Evolutionary conservation across 176 grass and related monocot genomes (phyloP), one percentile per base, ranked within the genome.

Genomic region (Oryza australiensis): DNA sequence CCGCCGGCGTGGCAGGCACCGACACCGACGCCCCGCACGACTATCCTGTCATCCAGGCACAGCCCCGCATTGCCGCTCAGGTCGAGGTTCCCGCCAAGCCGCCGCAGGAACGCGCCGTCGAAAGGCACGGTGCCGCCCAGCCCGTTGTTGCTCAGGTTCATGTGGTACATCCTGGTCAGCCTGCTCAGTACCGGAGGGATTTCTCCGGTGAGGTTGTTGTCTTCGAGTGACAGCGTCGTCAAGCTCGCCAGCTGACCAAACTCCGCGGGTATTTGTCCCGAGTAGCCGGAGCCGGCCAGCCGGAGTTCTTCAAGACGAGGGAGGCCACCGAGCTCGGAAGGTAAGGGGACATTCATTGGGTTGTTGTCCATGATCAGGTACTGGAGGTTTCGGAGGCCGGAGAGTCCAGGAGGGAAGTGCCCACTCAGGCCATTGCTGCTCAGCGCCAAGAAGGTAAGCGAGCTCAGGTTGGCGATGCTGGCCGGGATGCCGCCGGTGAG

Each of bases 331-430:
- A 98, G 85, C 84, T 93, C 84, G 13, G 82, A 57, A 2, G 96
- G 89, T 43, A 98, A 73, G 1, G 84, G 75, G 27, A 88, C 83
- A 59, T 64, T 76, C 89, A 95, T 93, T 0, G 93, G 93, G 67
- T 98, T 98, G 76, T 74, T 83, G 72, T 98, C 93, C 96, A 98
- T 95, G 66, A 98, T 98, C 82, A 98, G 85, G 78, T 90, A 98
- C 84, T 98, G 93, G 10, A 98, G 89, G 72, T 82, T 87, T 4
- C 82, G 83, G 6, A 98, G 92, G 48, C 26, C 59, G 30, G 83
- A 79, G 22, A 98, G 80, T 34, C 91, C 90, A 0, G 82, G 72
- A 24, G 93, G 93, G 30, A 95, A 82, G 66, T 29, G 81, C 12
- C 96, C 96, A 0, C 23, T 85, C 9, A 98, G 73, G 34, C 68